phyloP scores from a whole-genome alignment of 2,329 filamentous ascomycete species.

The Phyllosticta citriasiana region DNA sequence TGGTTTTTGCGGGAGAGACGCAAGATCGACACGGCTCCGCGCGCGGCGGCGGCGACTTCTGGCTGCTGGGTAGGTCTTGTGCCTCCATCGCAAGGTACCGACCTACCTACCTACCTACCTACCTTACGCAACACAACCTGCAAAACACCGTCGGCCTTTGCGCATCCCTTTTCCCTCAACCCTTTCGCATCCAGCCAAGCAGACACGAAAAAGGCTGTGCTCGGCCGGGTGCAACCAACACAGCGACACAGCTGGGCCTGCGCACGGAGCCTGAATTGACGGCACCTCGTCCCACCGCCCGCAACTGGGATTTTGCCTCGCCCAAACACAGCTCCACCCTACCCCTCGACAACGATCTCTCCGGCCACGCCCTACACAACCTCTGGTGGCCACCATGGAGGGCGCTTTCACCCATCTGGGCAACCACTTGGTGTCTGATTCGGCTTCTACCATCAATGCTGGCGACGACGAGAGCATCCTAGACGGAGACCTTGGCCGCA shows the following conservation, averaged over 20 bases:
- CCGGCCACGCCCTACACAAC: slow-evolving; percentile 7
- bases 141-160: not conserved
- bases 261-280: not conserved
- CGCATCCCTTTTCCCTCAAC: not conserved
- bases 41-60: not conserved
- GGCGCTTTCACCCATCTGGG: slow-evolving; percentile 80
- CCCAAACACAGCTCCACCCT: slow-evolving; percentile 4
- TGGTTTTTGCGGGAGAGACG: slow-evolving; percentile 4
- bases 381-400: slow-evolving; percentile 50
- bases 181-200: not conserved
- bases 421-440: slow-evolving; percentile 78
- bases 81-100: not conserved
- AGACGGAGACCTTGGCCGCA: slow-evolving; percentile 48
- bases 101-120: not conserved
- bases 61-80: not conserved
- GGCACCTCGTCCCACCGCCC: slow-evolving; percentile 8
- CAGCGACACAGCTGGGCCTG: not conserved
- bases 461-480: slow-evolving; percentile 80
- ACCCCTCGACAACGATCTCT: slow-evolving; percentile 9
- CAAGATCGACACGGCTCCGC: not conserved
- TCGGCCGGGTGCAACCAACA: not conserved
- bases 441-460: slow-evolving; percentile 78
- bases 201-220: not conserved
- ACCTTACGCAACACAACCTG: not conserved
- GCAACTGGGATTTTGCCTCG: slow-evolving; percentile 10